phyloP scores from a whole-genome alignment of 2,329 filamentous ascomycete species.

The Chrysosporium queenslandicum region DNA sequence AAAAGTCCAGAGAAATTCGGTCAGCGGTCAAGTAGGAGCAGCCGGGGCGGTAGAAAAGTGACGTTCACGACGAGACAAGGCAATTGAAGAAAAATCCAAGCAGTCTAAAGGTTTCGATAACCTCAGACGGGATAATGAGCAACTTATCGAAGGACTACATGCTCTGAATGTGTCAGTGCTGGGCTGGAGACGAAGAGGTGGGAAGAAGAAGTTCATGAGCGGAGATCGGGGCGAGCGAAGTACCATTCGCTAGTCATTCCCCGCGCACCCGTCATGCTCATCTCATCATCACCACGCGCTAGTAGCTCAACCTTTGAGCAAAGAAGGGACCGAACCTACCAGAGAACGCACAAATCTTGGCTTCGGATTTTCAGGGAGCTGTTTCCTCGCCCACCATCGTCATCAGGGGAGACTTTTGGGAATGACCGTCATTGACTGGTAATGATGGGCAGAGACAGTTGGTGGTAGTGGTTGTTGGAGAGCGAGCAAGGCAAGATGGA shows the following conservation, averaged over 20 bases:
- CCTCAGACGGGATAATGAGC: conserved; percentile 10
- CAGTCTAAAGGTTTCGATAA: conserved; percentile 17
- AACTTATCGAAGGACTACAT: conserved; percentile 22
- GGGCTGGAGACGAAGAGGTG: conserved; percentile 22
- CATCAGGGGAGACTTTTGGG: neutral
- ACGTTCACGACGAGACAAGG: conserved; percentile 14
- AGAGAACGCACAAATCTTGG: conserved; percentile 2
- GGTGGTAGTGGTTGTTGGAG: neutral
- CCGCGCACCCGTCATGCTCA: conserved; percentile 11
- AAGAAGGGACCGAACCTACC: neutral
- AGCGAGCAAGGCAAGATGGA: neutral
- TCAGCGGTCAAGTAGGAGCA: conserved; percentile 17
- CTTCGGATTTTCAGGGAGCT: neutral
- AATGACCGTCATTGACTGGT: no score
- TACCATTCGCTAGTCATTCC: conserved; percentile 16
- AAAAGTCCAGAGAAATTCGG: conserved; percentile 4
- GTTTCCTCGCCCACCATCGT: neutral
- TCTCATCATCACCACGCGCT: neutral
- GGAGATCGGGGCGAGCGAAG: conserved; percentile 13
- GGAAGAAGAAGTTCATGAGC: conserved; percentile 22
- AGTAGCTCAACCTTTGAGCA: neutral
- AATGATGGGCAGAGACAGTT: no score
- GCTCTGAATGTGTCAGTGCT: conserved; percentile 9
- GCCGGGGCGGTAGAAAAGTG: conserved; percentile 6
- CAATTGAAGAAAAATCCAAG: conserved; percentile 19